phyloP scores from a whole-genome alignment of 106 monocot species.

The Hemerocallis citrina region DNA sequence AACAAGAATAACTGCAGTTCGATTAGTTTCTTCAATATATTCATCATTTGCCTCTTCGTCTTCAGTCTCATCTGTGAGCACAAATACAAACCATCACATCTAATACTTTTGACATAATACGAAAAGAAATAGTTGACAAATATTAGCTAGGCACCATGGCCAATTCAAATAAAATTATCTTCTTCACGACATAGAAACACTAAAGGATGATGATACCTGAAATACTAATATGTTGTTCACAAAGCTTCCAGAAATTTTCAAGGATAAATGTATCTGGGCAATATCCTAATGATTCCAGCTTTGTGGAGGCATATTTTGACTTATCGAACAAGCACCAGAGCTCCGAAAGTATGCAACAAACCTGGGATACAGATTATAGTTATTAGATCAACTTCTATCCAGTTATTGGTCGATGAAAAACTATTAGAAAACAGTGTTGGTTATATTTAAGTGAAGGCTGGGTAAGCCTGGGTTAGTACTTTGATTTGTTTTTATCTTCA shows the following conservation, averaged over 20 bases:
- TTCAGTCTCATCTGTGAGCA: conserved; percentile 84
- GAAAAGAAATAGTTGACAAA: background rate
- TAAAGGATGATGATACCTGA: conserved; percentile 41
- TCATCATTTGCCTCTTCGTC: conserved; percentile 97
- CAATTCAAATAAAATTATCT: background rate
- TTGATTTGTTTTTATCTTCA: no score
- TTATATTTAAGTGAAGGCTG: no score
- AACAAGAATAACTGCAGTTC: conserved; percentile 77
- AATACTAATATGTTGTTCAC: conserved; percentile 59
- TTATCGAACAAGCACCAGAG: conserved; percentile 86
- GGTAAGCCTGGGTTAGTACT: no score
- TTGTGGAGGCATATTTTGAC: conserved; percentile 59
- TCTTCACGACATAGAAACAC: background rate
- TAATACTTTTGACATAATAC: background rate
- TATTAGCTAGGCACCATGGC: background rate
- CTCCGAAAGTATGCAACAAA: conserved; percentile 79
- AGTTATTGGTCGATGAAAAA: background rate
- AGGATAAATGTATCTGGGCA: conserved; percentile 36
- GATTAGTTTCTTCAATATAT: conserved; percentile 86
- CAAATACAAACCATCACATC: background rate
- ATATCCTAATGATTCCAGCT: conserved; percentile 69
- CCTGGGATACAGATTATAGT: conserved; percentile 16
- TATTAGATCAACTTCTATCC: background rate
- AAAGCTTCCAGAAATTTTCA: conserved; percentile 83
- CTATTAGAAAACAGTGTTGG: background rate